A percentile compares a stretch with the other conserved stretches of the same genome.
phyloP scores from a whole-genome alignment of 2,329 filamentous ascomycete genomes.

The Cryphonectria japonica region DNA sequence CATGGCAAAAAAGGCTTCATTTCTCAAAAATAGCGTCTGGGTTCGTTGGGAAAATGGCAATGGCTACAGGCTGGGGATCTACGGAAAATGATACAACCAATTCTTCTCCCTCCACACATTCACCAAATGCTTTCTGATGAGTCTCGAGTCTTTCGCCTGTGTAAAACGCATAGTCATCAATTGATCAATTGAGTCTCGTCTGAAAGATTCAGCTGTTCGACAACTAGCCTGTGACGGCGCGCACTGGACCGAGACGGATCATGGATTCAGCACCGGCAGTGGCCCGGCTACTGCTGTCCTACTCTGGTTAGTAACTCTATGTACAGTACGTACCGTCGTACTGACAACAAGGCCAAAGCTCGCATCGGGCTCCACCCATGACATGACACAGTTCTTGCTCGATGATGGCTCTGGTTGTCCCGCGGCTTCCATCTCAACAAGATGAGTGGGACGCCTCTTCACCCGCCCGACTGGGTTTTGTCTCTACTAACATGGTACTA shows the following conservation, averaged over 20 bases:
- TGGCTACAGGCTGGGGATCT: conserved; percentile 7
- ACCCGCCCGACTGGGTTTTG: background rate
- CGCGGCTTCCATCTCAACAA: background rate
- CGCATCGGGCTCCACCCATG: background rate
- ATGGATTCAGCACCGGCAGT: background rate
- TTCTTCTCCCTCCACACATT: conserved; percentile 13
- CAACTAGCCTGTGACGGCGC: background rate
- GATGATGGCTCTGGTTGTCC: background rate
- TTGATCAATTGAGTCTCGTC: background rate
- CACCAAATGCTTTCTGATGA: background rate
- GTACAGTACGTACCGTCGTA: no score
- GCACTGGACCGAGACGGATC: background rate
- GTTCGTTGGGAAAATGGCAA: background rate
- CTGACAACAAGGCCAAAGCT: no score
- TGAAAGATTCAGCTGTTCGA: background rate
- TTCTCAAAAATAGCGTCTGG: conserved; percentile 12
- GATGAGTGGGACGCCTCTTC: background rate
- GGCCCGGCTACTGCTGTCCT: background rate
- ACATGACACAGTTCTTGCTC: conserved; percentile 8
- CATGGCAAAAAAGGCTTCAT: conserved; percentile 16
- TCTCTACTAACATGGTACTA: no score
- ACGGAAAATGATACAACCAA: conserved; percentile 22
- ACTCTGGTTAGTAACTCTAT: background rate
- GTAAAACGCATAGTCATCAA: no score
- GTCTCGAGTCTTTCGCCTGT: background rate